Base-by-base conservation (phyloP, 73 alveolate genomes). In the Paramecium primaurelia region DNA sequence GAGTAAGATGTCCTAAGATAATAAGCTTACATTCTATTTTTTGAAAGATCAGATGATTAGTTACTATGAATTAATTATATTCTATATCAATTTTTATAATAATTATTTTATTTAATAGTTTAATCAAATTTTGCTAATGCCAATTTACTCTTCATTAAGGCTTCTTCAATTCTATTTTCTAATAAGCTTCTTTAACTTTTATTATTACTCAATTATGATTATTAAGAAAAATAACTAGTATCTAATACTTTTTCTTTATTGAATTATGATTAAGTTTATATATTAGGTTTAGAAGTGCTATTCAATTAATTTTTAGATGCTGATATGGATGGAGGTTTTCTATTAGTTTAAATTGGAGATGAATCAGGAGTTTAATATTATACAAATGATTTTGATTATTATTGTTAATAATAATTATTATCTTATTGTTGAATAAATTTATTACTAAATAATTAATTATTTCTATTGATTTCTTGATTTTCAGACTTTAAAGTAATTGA, bases 21-120 rank as follows among this genome's bases (percentile, higher is more conserved):
- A 80, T 26, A 80, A 80, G 91, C 91, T 26, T 80, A 80, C 26
- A 64, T 64, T 14, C 49, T 59, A 59, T 59, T 59, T 30, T 59
- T 26, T 59, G 77, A 59, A 59, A 59, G 38, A 59, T 26, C 25
- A 59, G 77, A 59, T 26, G 77, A 59, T 8, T 59, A 59, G 59
- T 54, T 54, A 64, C 18, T 64, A 32, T 64, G 49, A 64, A 28
- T 28, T 28, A 64, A 64, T 7, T 25, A 32, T 64, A 11, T 64
- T 64, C 10, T 30, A 32, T 4, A 5, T 59, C 77, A 59, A 59
- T 59, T 26, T 59, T 59, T 32, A 64, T 64, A 64, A 64, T 64
- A 64, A 64, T 64, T 64, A 64, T 64, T 64, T 32, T 32, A 34
- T 64, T 64, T 64, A 64, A 25, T 64, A 0, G 47, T 34, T 32